Evolutionary conservation across 1,139 yeast species (phyloP).

Genomic region (Taphrina pruni): DNA sequence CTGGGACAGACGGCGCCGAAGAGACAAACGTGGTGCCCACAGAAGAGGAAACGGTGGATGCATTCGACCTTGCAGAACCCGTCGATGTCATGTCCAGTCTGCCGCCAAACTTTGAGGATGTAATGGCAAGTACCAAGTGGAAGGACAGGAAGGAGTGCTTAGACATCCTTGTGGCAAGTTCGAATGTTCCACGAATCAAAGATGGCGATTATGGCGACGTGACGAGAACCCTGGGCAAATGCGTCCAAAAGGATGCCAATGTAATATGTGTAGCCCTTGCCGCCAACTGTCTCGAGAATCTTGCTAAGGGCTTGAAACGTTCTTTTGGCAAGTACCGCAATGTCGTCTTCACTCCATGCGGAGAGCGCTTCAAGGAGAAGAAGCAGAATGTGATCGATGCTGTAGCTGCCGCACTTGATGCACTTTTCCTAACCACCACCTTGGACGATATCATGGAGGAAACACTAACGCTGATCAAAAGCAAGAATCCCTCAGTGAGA

Average conservation of each 20-base stretch:
- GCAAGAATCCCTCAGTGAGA: constrained; percentile 84
- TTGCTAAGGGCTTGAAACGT: constrained; percentile 71
- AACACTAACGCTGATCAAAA: constrained; percentile 61
- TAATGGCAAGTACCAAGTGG: constrained; percentile 75
- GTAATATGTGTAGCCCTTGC: constrained; percentile 84
- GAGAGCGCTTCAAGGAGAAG: constrained; percentile 88
- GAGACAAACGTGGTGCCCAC: constrained; percentile 50
- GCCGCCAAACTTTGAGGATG: constrained; percentile 65
- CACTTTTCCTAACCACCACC: constrained; percentile 59
- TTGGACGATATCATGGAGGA: constrained; percentile 70
- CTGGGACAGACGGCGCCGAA: constrained; percentile 45
- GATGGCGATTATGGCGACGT: constrained; percentile 74
- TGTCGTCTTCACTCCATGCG: constrained; percentile 64
- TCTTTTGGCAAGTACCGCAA: constrained; percentile 63
- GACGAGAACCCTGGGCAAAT: constrained; percentile 66
- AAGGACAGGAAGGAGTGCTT: constrained; percentile 88
- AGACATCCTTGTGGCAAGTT: constrained; percentile 65
- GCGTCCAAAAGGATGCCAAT: constrained; percentile 82
- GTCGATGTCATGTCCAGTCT: constrained; percentile 68
- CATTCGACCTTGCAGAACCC: constrained; percentile 62
- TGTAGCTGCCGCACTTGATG: constrained; percentile 67
- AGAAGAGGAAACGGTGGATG: constrained; percentile 55
- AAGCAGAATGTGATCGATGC: constrained; percentile 79
- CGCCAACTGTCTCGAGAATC: constrained; percentile 66
- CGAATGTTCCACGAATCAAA: constrained; percentile 59